These are phyloP conservation scores for Gracilaria vermiculophylla DNA, from an alignment of 23 red algal genomes.

Conservation along the genomic window DNA sequence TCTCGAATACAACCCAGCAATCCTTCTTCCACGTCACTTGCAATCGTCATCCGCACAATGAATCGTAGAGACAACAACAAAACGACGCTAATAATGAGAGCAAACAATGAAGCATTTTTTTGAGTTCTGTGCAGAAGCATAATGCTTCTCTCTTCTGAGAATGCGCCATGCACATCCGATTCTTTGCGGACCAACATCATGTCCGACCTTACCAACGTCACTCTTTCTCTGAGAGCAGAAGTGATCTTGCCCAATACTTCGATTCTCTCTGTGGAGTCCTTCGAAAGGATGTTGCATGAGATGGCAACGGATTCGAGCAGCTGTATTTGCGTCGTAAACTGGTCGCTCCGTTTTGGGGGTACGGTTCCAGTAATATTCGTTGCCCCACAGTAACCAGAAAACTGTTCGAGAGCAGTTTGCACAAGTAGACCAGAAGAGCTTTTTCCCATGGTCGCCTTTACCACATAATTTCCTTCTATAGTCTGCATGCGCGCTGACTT, in stretches of 20 bases:
- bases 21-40: background rate
- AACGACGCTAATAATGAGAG: background rate
- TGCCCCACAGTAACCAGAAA: background rate
- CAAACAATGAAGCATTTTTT: background rate
- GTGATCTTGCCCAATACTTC: background rate
- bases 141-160: background rate
- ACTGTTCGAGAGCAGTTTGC: background rate
- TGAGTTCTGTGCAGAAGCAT: background rate
- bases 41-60: background rate
- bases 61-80: background rate
- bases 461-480: background rate
- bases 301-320: background rate
- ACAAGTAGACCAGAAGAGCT: background rate
- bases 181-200: background rate
- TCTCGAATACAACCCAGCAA: background rate
- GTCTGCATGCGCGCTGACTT: background rate
- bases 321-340: background rate
- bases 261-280: background rate
- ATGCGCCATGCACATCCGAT: background rate
- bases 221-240: background rate
- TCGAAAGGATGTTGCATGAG: background rate
- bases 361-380: background rate
- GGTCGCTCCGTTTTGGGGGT: background rate
- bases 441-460: background rate
- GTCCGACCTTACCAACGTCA: background rate